Evolutionary conservation across 2,329 filamentous ascomycete species (phyloP).

Genomic region (Blumeria graminis): DNA sequence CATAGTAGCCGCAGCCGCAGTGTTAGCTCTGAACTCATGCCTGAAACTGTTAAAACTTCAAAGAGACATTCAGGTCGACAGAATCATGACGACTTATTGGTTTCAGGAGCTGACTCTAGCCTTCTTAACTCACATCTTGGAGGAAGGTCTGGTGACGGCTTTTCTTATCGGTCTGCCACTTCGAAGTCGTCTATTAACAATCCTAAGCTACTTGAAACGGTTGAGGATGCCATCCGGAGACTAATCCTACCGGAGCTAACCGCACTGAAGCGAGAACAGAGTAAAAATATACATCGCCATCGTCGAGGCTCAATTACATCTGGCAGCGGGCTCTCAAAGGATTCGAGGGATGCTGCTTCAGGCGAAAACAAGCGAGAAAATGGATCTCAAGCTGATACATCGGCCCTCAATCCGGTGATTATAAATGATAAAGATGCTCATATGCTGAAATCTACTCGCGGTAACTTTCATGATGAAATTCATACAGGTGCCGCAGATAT

Average conservation of each 20-base stretch:
- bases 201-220: constrained; percentile 44
- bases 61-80: constrained; percentile 24
- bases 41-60: constrained; percentile 21
- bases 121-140: constrained; percentile 30
- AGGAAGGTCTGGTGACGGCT: constrained; percentile 28
- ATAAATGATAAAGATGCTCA: constrained; percentile 33
- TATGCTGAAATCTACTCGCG: constrained; percentile 28
- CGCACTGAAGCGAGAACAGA: constrained; percentile 74
- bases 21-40: constrained; percentile 21
- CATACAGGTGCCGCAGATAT: constrained; percentile 18
- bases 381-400: constrained; percentile 14
- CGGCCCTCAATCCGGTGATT: constrained; percentile 26
- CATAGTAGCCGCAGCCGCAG: constrained; percentile 22
- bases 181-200: constrained; percentile 44
- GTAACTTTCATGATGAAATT: constrained; percentile 25
- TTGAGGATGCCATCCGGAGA: constrained; percentile 50
- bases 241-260: constrained; percentile 71
- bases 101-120: constrained; percentile 30
- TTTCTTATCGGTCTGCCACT: constrained; percentile 32
- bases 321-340: constrained; percentile 29
- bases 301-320: constrained; percentile 33
- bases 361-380: constrained; percentile 18
- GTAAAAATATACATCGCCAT: constrained; percentile 37
- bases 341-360: constrained; percentile 18
- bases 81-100: constrained; percentile 23